Base-by-base conservation (phyloP, 257 asterid species). In the Paulownia fortunei region DNA sequence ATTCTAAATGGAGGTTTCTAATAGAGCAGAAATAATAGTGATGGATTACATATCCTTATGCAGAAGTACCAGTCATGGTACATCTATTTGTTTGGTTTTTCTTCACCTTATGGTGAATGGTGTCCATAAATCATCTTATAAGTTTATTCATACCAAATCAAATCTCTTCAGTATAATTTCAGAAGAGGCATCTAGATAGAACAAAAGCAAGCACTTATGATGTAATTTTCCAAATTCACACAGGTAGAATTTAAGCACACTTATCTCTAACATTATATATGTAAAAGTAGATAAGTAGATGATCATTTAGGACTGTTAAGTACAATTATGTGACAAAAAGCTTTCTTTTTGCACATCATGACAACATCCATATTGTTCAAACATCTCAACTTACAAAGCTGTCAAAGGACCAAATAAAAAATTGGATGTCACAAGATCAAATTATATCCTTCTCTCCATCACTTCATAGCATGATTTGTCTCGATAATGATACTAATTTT, bases 211-310 rank as follows among this genome's bases (percentile, higher is more conserved):
- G 42, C 30, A 34, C 49, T 49, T 36, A 13, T 12, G 49, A 65
- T 62, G 61, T 19, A 65, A 55, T 27, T 24, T 52, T 30, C 74
- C 21, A 52, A 39, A 16, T 47, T 79, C 63, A 26, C 46, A 36
- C 51, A 36, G 67, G 67, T 27, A 60, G 67, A 36, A 36, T 64
- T 16, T 34, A 36, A n/a, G 70, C 49, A 36, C 47, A 64, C 6
- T 34, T 13, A 36, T n/a, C 27, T 32, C 15, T 36, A 64, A 4
- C 27, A 34, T 16, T 24, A 21, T 36, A 34, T 27, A 36, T 34
- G 26, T 7, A 36, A 34, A 64, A 36, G 51, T 36, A 34, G 24
- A 26, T 0, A 26, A 24, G 18, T 30, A 26, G 6, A 21, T 51
- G 21, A 21, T 8, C 62, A 19, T 21, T 55, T 1, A 55, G 13